Evolutionary conservation across 2,329 filamentous ascomycete genomes (phyloP), one percentile per base, ranked within the genome.

Genomic region (Beauveria bassiana): DNA sequence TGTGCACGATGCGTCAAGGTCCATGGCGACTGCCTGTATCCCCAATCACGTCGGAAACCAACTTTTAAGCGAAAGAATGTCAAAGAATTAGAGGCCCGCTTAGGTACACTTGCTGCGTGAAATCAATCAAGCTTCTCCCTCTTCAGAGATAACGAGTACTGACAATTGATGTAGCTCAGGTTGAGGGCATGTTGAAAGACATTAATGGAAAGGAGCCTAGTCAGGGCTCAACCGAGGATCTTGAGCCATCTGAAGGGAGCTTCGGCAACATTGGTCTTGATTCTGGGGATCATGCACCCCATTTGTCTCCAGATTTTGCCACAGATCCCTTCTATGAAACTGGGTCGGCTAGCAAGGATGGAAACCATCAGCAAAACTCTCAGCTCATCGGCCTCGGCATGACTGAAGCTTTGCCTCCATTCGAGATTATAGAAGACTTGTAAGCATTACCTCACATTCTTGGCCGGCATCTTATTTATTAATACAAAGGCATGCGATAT

Each of bases 61-160:
- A 89, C 91, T 5, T 88, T 90, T 22, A 96, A 96, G 78, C 82
- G 92, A 69, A 87, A 90, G 66, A 96, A 96, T 73, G 93, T 96
- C 64, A 95, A 90, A 77, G 88, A 95, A 71, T 78, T 97, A 62
- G 93, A 97, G 74, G 91, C 91, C 65, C 84, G 93, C 70, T 78
- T 97, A 71, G 89, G 90, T 95, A 84, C 66, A 78, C 57, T 20
- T 46, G 38, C 54, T 57, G 20, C 16, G 26, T 10, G 16, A 31
- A 22, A 14, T 42, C 6, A 3, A 42, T 38, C 34, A 38, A 38
- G 12, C 2, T 59, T 46, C 9, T 40, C 5, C 38, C 38, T 38
- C 6, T 22, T 18, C 18, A 6, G 22, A 53, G 31, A 10, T 3
- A 5, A 4, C 4, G 31, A 24, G 59, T 43, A 57, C 62, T 66